Percentiles rank a stretch among this genome's conserved stretches.
phyloP scores from a whole-genome alignment of 176 grass and related monocot species.

The Hordeum vulgare region DNA sequence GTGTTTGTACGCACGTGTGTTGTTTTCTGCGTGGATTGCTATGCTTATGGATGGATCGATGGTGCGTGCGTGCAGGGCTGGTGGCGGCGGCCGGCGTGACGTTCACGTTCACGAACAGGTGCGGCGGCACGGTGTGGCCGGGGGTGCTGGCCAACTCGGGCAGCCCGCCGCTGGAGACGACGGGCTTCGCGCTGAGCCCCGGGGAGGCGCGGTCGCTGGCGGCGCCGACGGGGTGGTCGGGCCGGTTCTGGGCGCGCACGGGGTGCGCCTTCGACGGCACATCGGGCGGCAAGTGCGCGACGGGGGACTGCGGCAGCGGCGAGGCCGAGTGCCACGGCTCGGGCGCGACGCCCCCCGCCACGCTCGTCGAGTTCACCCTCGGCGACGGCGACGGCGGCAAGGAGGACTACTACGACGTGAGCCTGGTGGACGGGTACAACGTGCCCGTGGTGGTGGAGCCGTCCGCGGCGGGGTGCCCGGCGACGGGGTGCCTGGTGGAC shows the following conservation, averaged over 20 bases:
- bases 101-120: slow-evolving; percentile 92
- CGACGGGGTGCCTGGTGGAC: slow-evolving; percentile 66
- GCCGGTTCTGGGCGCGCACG: slow-evolving; percentile 91
- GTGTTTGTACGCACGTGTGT: too few relatives aligned
- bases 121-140: slow-evolving; percentile 82
- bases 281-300: slow-evolving; percentile 58
- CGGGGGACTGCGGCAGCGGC: slow-evolving; percentile 77
- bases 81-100: slow-evolving; percentile 28
- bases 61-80: slow-evolving; percentile 18
- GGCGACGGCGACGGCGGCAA: slow-evolving; percentile 32
- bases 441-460: slow-evolving; percentile 67
- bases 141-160: slow-evolving; percentile 84
- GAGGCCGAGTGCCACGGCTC: slow-evolving; percentile 64
- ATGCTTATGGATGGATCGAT: neutral
- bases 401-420: slow-evolving; percentile 98
- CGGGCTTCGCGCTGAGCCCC: slow-evolving; percentile 64
- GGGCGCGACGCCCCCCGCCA: slow-evolving; percentile 62
- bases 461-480: slow-evolving; percentile 34
- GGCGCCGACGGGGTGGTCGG: slow-evolving; percentile 70
- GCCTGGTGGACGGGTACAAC: slow-evolving; percentile 95
- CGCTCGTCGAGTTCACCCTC: slow-evolving; percentile 80
- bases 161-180: slow-evolving; percentile 49
- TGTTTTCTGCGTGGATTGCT: too few relatives aligned
- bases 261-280: slow-evolving; percentile 60
- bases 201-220: slow-evolving; percentile 47